Evolutionary conservation across 352 stramenopile genomes (phyloP).

Genomic region (Elongisporangium undulatum): DNA sequence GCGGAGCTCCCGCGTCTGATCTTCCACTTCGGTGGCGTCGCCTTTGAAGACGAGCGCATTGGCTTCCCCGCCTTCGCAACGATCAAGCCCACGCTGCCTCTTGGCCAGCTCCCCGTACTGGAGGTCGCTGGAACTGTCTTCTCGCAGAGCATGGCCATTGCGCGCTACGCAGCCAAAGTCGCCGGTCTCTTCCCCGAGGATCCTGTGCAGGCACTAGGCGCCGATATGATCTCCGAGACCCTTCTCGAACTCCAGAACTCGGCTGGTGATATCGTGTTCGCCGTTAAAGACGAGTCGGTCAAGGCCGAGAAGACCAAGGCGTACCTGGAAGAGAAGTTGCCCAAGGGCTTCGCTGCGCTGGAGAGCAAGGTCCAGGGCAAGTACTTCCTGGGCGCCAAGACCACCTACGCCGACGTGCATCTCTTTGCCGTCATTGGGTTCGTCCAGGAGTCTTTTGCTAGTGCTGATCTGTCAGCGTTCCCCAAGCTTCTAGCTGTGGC

Average conservation of each 20-base stretch:
- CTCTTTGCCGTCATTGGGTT: slow-evolving; percentile 33
- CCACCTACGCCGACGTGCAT: slow-evolving; percentile 32
- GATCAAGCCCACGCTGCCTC: slow-evolving; percentile 31
- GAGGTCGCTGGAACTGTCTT: slow-evolving; percentile 33
- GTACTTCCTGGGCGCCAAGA: slow-evolving; percentile 34
- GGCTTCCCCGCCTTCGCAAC: slow-evolving; percentile 16
- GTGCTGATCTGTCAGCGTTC: slow-evolving; percentile 21
- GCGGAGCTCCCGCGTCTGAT: slow-evolving; percentile 49
- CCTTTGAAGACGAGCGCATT: slow-evolving; percentile 32
- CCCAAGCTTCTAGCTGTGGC: slow-evolving; percentile 30
- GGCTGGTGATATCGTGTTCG: slow-evolving; percentile 21
- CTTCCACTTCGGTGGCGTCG: slow-evolving; percentile 28
- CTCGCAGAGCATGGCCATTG: slow-evolving; percentile 53
- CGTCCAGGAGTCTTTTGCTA: slow-evolving; percentile 17
- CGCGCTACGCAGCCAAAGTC: slow-evolving; percentile 37
- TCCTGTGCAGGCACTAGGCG: slow-evolving; percentile 17
- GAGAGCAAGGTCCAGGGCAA: slow-evolving; percentile 22
- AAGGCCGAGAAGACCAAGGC: slow-evolving; percentile 34
- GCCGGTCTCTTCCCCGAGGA: slow-evolving; percentile 26
- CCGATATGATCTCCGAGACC: slow-evolving; percentile 23
- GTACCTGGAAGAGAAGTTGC: slow-evolving; percentile 19
- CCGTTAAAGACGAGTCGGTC: slow-evolving; percentile 19
- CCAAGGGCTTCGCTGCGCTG: slow-evolving; percentile 15
- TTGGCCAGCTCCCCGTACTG: slow-evolving; percentile 35
- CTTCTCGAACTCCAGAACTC: slow-evolving; percentile 11